These are phyloP conservation scores for Nothomitra cinnamomea DNA, from an alignment of 2,329 filamentous ascomycete genomes.

Conservation along the genomic window DNA sequence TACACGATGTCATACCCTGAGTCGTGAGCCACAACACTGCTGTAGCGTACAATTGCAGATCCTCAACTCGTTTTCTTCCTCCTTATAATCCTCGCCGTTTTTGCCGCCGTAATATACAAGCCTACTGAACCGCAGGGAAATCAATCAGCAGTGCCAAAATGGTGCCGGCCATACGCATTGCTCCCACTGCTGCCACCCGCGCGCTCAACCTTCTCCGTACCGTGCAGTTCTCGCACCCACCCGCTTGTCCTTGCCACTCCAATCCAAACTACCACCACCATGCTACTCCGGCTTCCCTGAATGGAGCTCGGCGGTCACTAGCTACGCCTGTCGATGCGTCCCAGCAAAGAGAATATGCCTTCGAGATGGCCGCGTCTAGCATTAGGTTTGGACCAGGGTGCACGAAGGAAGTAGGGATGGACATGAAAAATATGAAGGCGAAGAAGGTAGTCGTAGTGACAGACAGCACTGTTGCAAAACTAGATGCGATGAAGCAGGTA, in stretches of 20 bases:
- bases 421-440: slow-evolving; percentile 78
- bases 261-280: slow-evolving; percentile 55
- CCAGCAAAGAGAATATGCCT: slow-evolving; percentile 85
- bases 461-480: slow-evolving; percentile 60
- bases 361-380: slow-evolving; percentile 92
- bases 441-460: slow-evolving; percentile 86
- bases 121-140: too few species aligned
- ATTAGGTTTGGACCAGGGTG: slow-evolving; percentile 88
- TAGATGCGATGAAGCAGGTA: slow-evolving; percentile 71
- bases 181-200: slow-evolving; percentile 33
- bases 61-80: too few species aligned
- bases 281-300: slow-evolving; percentile 27
- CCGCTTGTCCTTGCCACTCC: slow-evolving; percentile 79
- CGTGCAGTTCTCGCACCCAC: slow-evolving; percentile 80
- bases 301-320: slow-evolving; percentile 41
- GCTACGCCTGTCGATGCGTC: slow-evolving; percentile 61
- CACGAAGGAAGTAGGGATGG: slow-evolving; percentile 95
- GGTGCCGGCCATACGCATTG: slow-evolving; percentile 11
- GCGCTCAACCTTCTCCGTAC: slow-evolving; percentile 64
- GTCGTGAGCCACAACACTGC: too few species aligned
- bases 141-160: neutral
- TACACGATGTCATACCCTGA: too few species aligned
- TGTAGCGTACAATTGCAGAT: too few species aligned
- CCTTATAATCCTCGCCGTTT: too few species aligned
- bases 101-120: too few species aligned